Evolutionary conservation across 371 early-diverging fungal genomes (phyloP), one percentile per base, ranked within the genome.

Genomic region (Capillidium rhysosporum): DNA sequence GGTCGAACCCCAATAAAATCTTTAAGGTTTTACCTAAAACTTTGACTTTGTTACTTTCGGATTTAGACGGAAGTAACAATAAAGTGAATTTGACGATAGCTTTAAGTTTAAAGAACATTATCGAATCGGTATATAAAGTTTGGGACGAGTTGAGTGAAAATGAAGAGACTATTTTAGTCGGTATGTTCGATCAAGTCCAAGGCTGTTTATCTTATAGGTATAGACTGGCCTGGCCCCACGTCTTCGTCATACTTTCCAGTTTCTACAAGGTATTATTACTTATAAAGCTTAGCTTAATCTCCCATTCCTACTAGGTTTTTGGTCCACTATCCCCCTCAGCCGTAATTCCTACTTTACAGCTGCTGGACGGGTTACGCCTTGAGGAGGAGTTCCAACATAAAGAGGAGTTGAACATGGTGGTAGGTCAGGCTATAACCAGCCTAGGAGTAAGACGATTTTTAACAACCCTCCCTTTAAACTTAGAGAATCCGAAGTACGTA

Each of bases 381-480:
- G 77, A 89, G 39, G 70, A 79, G 23, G 77, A 75, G 30, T 89
- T 89, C 66, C 72, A 84, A 30, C 82, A 77, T 66, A 90, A 89
- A 64, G 77, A 76, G 39, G 85, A 89, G 56, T 68, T 92, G 38
- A 92, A 92, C 49, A 73, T 73, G 20, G 80, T 83, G 0, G 62
- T 94, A 24, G 80, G 85, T 26, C 76, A 80, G 1, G 87, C 89
- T 1, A 76, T 91, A 52, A 71, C 78, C 31, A 73, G 76, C 4
- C 71, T 91, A 59, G 95, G 94, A 1, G 78, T 92, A 20, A 77
- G 79, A 54, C 62, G 65, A 34, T 88, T 94, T 57, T 63, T 87
- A 55, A 55, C 66, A n/a, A 63, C 81, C 5, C 67, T 90, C n/a
- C 91, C 93, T 12, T 69, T 94, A 38, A 95, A 94, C 65, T 73